phyloP scores from a whole-genome alignment of 306 rosid species.

The Biancaea sappan region DNA sequence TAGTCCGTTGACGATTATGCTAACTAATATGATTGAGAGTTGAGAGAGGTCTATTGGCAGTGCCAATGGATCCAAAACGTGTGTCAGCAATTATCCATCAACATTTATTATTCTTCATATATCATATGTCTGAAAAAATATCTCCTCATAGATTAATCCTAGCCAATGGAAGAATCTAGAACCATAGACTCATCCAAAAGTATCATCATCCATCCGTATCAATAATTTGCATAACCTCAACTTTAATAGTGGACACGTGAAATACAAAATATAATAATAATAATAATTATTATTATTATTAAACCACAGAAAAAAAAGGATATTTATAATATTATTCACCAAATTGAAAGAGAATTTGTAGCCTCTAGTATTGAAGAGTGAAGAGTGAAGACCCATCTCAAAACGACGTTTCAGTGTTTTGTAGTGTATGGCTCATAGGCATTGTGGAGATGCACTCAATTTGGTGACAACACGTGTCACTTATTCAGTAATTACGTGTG shows the following conservation, averaged over 20 bases:
- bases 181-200: neutral
- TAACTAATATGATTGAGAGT: too few species aligned
- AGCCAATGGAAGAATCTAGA: neutral
- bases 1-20: too few species aligned
- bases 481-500: neutral
- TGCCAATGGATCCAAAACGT: too few species aligned
- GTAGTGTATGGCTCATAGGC: neutral
- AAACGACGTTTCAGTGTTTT: neutral
- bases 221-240: neutral
- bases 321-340: neutral
- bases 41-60: too few species aligned
- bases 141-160: neutral
- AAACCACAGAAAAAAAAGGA: neutral
- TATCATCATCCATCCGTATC: neutral
- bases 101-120: too few species aligned
- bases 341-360: neutral
- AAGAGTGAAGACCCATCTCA: neutral
- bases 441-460: neutral
- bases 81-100: too few species aligned
- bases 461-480: neutral
- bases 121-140: neutral
- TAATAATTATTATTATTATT: too few species aligned
- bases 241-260: too few species aligned
- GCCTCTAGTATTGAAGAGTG: neutral
- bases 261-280: neutral